These are phyloP conservation scores for Leccinum subrobustum DNA, from an alignment of 1,284 basidiomycete species.

Conservation along the genomic window DNA sequence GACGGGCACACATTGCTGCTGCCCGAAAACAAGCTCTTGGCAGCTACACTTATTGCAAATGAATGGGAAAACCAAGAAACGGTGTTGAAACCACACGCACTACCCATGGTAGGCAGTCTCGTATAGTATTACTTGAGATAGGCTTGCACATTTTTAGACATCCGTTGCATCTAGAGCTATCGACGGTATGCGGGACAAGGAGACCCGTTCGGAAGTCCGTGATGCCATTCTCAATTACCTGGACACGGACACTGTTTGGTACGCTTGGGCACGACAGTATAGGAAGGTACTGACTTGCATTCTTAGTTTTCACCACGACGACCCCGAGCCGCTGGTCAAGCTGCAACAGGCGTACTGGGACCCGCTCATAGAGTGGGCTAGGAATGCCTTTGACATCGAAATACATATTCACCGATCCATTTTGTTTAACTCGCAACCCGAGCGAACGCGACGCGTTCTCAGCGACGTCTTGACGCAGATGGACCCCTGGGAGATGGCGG, in stretches of 20 bases:
- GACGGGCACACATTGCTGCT: slow-evolving; percentile 73
- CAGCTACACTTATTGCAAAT: slow-evolving; percentile 85
- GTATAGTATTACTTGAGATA: background rate
- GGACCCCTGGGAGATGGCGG: slow-evolving; percentile 85
- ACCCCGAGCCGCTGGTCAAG: slow-evolving; percentile 72
- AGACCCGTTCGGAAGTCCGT: slow-evolving; percentile 63
- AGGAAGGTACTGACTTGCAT: slow-evolving; percentile 7
- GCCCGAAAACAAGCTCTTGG: slow-evolving; percentile 67
- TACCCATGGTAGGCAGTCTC: slow-evolving; percentile 75
- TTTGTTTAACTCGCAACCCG: slow-evolving; percentile 65
- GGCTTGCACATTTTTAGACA: slow-evolving; percentile 47
- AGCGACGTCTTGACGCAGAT: slow-evolving; percentile 57
- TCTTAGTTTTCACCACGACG: slow-evolving; percentile 78
- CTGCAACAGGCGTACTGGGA: slow-evolving; percentile 91
- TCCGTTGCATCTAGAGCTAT: slow-evolving; percentile 88
- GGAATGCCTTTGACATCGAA: slow-evolving; percentile 62
- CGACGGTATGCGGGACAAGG: slow-evolving; percentile 68
- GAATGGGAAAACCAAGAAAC: slow-evolving; percentile 96
- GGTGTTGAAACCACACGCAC: slow-evolving; percentile 84
- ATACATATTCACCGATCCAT: slow-evolving; percentile 71
- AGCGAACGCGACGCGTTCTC: slow-evolving; percentile 64
- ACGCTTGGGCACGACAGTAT: slow-evolving; percentile 20
- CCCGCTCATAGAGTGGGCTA: slow-evolving; percentile 82
- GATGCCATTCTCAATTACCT: slow-evolving; percentile 83
- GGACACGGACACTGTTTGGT: slow-evolving; percentile 97